These are phyloP conservation scores for Hypseocharis bilobata DNA, from an alignment of 441 rosid species.

Conservation along the genomic window DNA sequence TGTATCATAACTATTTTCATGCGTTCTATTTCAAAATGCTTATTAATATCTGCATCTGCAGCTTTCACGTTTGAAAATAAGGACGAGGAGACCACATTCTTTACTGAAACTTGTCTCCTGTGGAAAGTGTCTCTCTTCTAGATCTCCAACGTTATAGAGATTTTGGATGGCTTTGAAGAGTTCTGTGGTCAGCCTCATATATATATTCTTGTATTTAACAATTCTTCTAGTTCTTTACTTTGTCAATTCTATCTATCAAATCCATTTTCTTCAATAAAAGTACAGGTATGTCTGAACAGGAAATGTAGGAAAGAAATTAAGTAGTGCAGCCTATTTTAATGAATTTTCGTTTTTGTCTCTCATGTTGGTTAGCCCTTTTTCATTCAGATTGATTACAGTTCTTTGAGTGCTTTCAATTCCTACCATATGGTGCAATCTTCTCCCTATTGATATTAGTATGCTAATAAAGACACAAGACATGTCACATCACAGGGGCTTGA, in stretches of 20 bases:
- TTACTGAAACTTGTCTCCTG: conserved; percentile 73
- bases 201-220: conserved; percentile 33
- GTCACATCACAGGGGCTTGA: too few species aligned
- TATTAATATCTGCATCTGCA: conserved; percentile 26
- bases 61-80: conserved; percentile 64
- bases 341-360: conserved; percentile 1
- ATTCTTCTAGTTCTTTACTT: conserved; percentile 29
- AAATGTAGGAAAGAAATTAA: conserved; percentile 23
- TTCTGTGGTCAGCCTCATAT: conserved; percentile 8
- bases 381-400: not conserved
- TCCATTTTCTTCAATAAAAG: conserved; percentile 30
- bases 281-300: conserved; percentile 18
- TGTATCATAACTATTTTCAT: not conserved
- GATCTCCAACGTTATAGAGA: conserved; percentile 47
- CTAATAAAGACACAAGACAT: too few species aligned
- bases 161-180: conserved; percentile 20
- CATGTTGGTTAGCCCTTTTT: not conserved
- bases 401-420: not conserved
- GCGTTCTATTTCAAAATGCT: not conserved
- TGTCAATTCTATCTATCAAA: conserved; percentile 20
- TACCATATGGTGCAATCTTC: too few species aligned
- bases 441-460: too few species aligned
- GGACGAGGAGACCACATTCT: conserved; percentile 49
- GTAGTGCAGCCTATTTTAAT: conserved; percentile 6
- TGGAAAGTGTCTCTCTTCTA: conserved; percentile 63